A percentile compares a stretch with the other conserved stretches of the same genome.
phyloP scores from a whole-genome alignment of 192 early-diverging fungal species.

The Kickxella alabastrina region DNA sequence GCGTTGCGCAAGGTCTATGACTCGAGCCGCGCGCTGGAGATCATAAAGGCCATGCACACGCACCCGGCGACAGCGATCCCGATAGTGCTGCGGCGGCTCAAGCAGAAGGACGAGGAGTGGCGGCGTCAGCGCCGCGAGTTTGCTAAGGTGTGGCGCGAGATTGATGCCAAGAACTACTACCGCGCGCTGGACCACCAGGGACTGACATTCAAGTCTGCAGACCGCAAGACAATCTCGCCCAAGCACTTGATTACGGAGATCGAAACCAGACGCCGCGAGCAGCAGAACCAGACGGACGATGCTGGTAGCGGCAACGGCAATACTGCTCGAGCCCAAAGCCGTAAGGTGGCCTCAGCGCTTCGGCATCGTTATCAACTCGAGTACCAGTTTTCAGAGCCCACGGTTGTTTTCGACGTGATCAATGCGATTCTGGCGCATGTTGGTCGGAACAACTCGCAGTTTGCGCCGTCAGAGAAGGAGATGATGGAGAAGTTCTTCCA shows the following conservation, averaged over 20 bases:
- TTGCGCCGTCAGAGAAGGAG: constrained; percentile 63
- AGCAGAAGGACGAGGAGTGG: constrained; percentile 99
- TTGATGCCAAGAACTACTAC: constrained; percentile 90
- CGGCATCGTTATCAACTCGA: constrained; percentile 74
- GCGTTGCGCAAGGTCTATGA: constrained; percentile 98
- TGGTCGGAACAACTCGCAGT: constrained; percentile 55
- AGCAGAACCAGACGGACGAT: constrained; percentile 54
- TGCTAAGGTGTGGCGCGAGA: constrained; percentile 96
- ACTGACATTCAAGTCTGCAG: constrained; percentile 80
- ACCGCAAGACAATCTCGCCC: constrained; percentile 73
- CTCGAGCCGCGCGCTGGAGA: constrained; percentile 75
- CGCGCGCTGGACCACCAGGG: constrained; percentile 95
- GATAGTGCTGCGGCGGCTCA: constrained; percentile 87
- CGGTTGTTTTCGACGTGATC: constrained; percentile 75
- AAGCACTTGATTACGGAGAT: constrained; percentile 84
- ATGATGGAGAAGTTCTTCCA: constrained; percentile 72
- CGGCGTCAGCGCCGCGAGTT: constrained; percentile 72
- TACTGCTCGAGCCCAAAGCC: constrained; percentile 33
- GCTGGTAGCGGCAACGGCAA: too few relatives aligned
- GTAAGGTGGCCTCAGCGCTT: constrained; percentile 42
- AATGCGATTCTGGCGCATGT: constrained; percentile 71
- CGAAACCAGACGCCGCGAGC: constrained; percentile 78
- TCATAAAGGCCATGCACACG: constrained; percentile 88
- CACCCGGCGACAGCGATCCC: constrained; percentile 91
- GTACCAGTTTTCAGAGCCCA: constrained; percentile 68